Evolutionary conservation across 2,329 filamentous ascomycete species (phyloP), one percentile per base, ranked within the genome.

Genomic region (Colletotrichum coccodes): DNA sequence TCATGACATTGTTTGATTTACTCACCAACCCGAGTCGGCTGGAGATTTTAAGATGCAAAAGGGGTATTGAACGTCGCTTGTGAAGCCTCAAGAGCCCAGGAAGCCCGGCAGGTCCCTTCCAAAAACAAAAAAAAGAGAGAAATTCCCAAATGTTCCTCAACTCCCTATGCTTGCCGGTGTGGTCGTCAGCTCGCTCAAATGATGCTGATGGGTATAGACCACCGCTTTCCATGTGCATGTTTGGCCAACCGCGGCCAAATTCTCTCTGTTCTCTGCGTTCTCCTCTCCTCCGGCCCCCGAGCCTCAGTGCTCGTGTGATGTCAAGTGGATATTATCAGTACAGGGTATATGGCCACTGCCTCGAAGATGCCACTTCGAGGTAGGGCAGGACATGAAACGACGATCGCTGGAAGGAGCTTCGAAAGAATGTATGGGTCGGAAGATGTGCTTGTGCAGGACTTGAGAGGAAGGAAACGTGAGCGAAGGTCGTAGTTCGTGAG

Each of bases 171-270:
- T 42, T 38, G 59, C 56, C 49, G 58, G 16, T 36, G 34, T 54
- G 38, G 42, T 68, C 54, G 67, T 60, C 64, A 38, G 65, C 67
- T 70, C 60, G 59, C 68, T 64, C 60, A 69, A 70, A 70, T 59
- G 60, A 70, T 60, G 65, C 60, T 40, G 62, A 49, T 64, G 61
- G 68, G 68, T 69, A 70, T 70, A 64, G 60, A 70, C 68, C 44
- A 53, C 36, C 53, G 46, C 30, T 52, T 54, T 69, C 61, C 66
- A 69, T 66, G 42, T 66, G 62, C 66, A 66, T 60, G 28, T 23
- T 44, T 26, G 60, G 53, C 64, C 60, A 16, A 38, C 38, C 46
- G n/a, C n/a, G 53, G 47, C 65, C 64, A 40, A 8, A 11, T 58
- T 40, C 26, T 40, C 32, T 49, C 32, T 42, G 23, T 2, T 23